Base-by-base conservation (phyloP, 208 protist genomes). In the Acanthamoeba castellanii region DNA sequence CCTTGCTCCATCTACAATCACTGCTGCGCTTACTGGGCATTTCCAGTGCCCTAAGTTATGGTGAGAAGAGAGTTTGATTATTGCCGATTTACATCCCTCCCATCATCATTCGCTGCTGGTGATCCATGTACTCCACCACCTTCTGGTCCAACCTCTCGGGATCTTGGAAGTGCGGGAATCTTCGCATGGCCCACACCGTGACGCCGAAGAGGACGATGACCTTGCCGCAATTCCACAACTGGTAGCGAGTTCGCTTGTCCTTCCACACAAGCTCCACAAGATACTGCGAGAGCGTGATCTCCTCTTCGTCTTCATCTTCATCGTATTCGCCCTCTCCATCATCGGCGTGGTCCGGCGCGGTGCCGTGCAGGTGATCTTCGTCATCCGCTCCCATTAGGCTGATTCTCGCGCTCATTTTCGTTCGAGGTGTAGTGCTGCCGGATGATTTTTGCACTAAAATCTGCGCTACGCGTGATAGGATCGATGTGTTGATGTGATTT, bases 151-250 rank as follows among this genome's bases (percentile, higher is more conserved):
- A 4, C 74, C 22, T 47, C 74, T 82, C 74, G 74, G 74, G 74
- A 82, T 82, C 74, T 82, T 82, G 74, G 74, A 82, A 82, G 42
- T 82, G 74, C 3, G 74, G 74, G 74, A 82, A 82, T 50, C 42
- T 82, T 82, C 74, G 74, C 74, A 82, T 82, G 74, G 74, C 74
- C 74, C 74, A 82, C 20, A 82, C 74, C 34, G 74, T 82, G 37
- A 50, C 37, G 74, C 74, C 74, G 74, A 82, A 82, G 74, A 82
- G 74, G 4, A 82, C 18, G 74, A 82, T 52, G 11, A 82, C 74
- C 74, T 82, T 82, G 37, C 74, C 37, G 74, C 74, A 82, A 27
- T 82, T 82, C 74, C 74, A 82, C 37, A 82, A 34, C 42, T 82
- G 74, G 30, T 82, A 82, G 8, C 74, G 74, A n/a, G n/a, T 82